Conservation (phyloP, 202 grass and related monocot species). For the Zoysia matrella region DNA sequence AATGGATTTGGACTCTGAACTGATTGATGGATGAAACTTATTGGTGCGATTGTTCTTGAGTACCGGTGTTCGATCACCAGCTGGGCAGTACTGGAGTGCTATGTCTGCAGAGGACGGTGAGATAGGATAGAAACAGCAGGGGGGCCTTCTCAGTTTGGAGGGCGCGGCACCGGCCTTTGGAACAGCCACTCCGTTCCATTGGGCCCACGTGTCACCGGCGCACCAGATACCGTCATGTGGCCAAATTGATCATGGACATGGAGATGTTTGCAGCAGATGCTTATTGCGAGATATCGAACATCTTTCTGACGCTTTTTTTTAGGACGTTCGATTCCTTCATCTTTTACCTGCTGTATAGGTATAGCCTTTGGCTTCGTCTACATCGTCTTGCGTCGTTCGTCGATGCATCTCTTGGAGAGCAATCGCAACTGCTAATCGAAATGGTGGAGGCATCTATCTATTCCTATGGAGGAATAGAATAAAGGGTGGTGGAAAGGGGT, state of each 20-base stretch:
- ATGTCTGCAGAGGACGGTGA: not conserved
- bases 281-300: not conserved
- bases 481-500: slow-evolving; percentile 6
- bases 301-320: not conserved
- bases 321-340: slow-evolving; percentile 38
- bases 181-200: not conserved
- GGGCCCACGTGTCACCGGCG: slow-evolving; percentile 21
- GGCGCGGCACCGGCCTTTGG: slow-evolving; percentile 23
- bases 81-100: slow-evolving; percentile 1
- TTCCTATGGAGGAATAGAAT: not conserved
- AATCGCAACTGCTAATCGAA: not conserved
- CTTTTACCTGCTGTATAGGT: slow-evolving; percentile 17
- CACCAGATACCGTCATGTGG: slow-evolving; percentile 8
- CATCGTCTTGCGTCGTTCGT: slow-evolving; percentile 6
- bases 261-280: slow-evolving; percentile 14
- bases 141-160: slow-evolving; percentile 15
- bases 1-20: not conserved
- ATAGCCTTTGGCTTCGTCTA: slow-evolving; percentile 13
- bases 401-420: not conserved
- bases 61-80: slow-evolving; percentile 11
- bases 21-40: not conserved
- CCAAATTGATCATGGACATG: not conserved
- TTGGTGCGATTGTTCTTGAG: not conserved
- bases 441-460: slow-evolving; percentile 27
- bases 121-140: not conserved